Evolutionary conservation across 331 rosid species (phyloP), one percentile per base, ranked within the genome.

Genomic region (Phaseolus coccineus): DNA sequence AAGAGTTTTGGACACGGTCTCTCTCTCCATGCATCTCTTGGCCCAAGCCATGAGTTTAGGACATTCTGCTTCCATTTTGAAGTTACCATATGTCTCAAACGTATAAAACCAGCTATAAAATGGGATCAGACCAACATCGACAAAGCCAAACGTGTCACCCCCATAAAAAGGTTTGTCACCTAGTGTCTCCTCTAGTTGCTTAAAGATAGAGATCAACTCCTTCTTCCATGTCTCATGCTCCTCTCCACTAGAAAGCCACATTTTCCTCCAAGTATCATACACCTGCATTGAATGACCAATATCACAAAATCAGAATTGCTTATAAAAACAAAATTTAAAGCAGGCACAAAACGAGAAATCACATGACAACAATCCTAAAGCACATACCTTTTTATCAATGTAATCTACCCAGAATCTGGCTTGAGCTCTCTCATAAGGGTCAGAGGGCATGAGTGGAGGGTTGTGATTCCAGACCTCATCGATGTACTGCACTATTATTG

Each of bases 21-120:
- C 89, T 63, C 50, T 84, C 37, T 82, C 57, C 73, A 82, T 1
- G 77, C 94, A 87, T 56, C 90, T 86, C 77, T 82, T 89, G 6
- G 35, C 86, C 94, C 94, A 91, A 24, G 44, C 85, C 1, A 91
- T 15, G 2, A 88, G 70, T 75, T 84, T 88, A 14, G 96, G 96
- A 52, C 84, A 86, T 82, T 83, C 87, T 11, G 71, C 69, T 74
- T 87, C 92, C 48, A 87, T 70, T 47, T 81, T 89, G 77, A 91
- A 81, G 55, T 86, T 83, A 7, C 89, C 94, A 73, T 19, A 69
- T 0, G 24, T 86, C 73, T 88, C 90, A 71, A 52, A 91, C 2
- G 81, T 57, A 58, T 82, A 33, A 51, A 91, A 91, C 93, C 92
- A 87, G 46, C 80, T 13, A 15, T 47, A 86, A 68, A 57, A 86